Base-by-base conservation (phyloP, 164 flowering plant species). In the Buxus sempervirens region DNA sequence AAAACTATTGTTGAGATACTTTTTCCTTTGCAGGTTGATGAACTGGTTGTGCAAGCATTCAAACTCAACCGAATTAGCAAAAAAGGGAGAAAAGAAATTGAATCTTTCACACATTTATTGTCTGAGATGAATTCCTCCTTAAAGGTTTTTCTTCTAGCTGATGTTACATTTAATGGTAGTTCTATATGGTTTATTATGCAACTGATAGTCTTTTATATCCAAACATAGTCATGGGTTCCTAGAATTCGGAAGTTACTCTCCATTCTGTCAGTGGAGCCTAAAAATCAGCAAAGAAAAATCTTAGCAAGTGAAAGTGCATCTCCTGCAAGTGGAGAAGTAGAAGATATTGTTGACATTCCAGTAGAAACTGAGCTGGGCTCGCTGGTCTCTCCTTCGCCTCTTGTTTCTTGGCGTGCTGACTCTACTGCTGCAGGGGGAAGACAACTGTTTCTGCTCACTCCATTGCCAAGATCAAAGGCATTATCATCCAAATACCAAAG, bases 331-430 rank as follows among this genome's bases (percentile, higher is more conserved):
- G 80, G 80, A 58, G 77, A 77, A 54, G 62, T 48, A 24, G 73
- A 26, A 54, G 45, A 61, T 73, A 69, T 23, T 23, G 63, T 67
- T 63, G 75, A 70, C 23, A 82, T 83, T 73, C 82, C 89, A 60
- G 78, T 81, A 26, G 60, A 78, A 54, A 71, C 61, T 48, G 80
- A 80, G 12, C 14, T 49, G 62, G 83, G 71, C 9, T 76, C 86
- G 0, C 74, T 83, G 25, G 76, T 95, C 56, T 95, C 98, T 68
- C 96, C 97, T 53, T 95, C 98, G 0, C 98, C 98, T 22, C 94
- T 95, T 21, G 99, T 95, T 18, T 89, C 97, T 26, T 95, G 99
- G 99, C 89, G 86, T 63, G 89, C 85, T 70, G 82, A 73, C 45
- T 79, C 84, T 70, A 75, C 80, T 25, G 70, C 79, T 54, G 90